These are phyloP conservation scores for Trichoderma virens DNA, from an alignment of 495 filamentous ascomycete genomes.

Conservation along the genomic window DNA sequence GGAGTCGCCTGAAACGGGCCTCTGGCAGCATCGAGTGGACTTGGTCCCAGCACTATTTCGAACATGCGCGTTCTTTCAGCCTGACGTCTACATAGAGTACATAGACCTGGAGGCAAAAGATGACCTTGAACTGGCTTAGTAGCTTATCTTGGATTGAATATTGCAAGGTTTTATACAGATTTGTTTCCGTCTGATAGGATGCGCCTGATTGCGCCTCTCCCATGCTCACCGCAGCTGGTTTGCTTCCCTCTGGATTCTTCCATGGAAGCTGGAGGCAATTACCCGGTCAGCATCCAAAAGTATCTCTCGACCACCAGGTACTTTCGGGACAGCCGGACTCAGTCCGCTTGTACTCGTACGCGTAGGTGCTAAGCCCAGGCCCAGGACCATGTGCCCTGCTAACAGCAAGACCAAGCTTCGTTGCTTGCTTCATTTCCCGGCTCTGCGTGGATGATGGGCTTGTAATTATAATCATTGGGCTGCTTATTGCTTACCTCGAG, in stretches of 20 bases:
- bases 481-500: not conserved
- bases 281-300: not conserved
- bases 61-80: not conserved
- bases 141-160: too few species aligned
- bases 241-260: too few species aligned
- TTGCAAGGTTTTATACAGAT: not conserved
- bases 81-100: too few species aligned
- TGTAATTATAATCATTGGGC: not conserved
- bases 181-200: too few species aligned
- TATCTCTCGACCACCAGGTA: not conserved
- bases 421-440: not conserved
- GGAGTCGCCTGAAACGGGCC: not conserved
- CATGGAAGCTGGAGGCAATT: too few species aligned
- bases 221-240: too few species aligned
- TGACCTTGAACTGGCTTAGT: too few species aligned
- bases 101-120: too few species aligned
- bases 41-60: too few species aligned
- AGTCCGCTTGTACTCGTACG: conserved; percentile 4
- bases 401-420: not conserved
- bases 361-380: not conserved
- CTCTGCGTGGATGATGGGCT: not conserved
- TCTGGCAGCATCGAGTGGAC: too few species aligned
- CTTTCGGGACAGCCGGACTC: conserved; percentile 3
- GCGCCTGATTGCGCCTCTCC: too few species aligned
- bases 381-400: not conserved